Evolutionary conservation across 345 rosid species (phyloP).

Genomic region (Nasturtium officinale): DNA sequence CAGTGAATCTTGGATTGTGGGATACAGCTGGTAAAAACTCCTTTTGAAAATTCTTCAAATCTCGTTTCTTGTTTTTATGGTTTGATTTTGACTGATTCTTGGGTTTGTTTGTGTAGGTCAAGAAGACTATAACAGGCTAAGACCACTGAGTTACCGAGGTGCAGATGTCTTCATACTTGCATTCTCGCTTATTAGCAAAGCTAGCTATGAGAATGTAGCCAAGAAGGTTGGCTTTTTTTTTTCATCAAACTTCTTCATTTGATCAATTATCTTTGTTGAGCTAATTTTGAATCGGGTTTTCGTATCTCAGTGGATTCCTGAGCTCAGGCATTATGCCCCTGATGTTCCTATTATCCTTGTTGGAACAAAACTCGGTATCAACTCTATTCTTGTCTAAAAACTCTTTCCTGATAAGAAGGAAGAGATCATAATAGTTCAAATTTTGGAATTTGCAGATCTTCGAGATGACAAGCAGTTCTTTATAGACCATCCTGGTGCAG

Average conservation of each 20-base stretch:
- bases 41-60: slow-evolving; percentile 10
- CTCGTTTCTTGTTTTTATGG: neutral
- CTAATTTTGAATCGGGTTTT: slow-evolving; percentile 17
- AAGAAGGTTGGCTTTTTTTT: slow-evolving; percentile 65
- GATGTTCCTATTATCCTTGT: slow-evolving; percentile 86
- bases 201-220: slow-evolving; percentile 93
- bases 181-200: slow-evolving; percentile 97
- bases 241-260: neutral
- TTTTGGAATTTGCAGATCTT: slow-evolving; percentile 58
- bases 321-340: slow-evolving; percentile 87
- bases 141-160: slow-evolving; percentile 92
- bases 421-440: neutral
- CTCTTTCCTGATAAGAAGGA: neutral
- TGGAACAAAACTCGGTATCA: slow-evolving; percentile 83
- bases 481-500: slow-evolving; percentile 74
- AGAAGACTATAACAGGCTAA: slow-evolving; percentile 87
- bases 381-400: slow-evolving; percentile 16
- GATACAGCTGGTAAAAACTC: slow-evolving; percentile 81
- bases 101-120: slow-evolving; percentile 59
- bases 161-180: slow-evolving; percentile 97
- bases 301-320: slow-evolving; percentile 90
- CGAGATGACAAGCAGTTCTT: slow-evolving; percentile 74
- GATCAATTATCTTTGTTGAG: neutral
- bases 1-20: slow-evolving; percentile 92
- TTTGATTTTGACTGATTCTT: slow-evolving; percentile 7